A percentile compares a stretch with the other conserved stretches of the same genome.
Evolutionary conservation across 352 stramenopile genomes (phyloP).

Genomic region (Phytophthora litchii): DNA sequence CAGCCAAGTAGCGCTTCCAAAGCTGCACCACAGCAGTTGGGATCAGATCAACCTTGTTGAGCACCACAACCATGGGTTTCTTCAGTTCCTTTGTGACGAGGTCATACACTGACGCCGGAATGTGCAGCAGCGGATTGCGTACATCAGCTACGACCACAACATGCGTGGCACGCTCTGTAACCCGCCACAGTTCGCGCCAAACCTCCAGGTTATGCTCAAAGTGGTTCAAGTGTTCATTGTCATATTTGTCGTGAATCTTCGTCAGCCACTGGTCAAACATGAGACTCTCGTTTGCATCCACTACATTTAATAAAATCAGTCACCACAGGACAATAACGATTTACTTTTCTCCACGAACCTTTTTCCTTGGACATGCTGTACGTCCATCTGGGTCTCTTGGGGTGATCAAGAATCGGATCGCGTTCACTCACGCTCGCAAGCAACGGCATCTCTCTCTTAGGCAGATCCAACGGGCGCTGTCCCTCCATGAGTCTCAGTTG

Average conservation of each 20-base stretch:
- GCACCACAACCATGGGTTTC: slow-evolving; percentile 82
- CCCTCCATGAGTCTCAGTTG: slow-evolving; percentile 86
- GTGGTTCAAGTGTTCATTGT: slow-evolving; percentile 82
- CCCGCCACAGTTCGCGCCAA: slow-evolving; percentile 88
- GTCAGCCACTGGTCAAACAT: slow-evolving; percentile 89
- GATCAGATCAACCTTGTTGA: slow-evolving; percentile 89
- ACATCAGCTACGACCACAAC: slow-evolving; percentile 83
- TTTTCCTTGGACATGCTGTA: slow-evolving; percentile 88
- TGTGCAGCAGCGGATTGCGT: slow-evolving; percentile 82
- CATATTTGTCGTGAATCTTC: slow-evolving; percentile 87
- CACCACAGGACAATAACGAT: slow-evolving; percentile 8
- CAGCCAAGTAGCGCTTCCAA: slow-evolving; percentile 70
- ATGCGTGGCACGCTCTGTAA: slow-evolving; percentile 82
- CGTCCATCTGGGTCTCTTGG: slow-evolving; percentile 70
- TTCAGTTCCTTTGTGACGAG: slow-evolving; percentile 73
- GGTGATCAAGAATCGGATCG: slow-evolving; percentile 76
- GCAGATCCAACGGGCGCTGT: slow-evolving; percentile 66
- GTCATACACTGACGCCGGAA: slow-evolving; percentile 81
- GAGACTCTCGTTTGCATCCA: slow-evolving; percentile 81
- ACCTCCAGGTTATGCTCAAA: slow-evolving; percentile 90
- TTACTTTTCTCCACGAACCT: slow-evolving; percentile 37
- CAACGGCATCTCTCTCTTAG: slow-evolving; percentile 56
- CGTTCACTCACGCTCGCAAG: slow-evolving; percentile 63
- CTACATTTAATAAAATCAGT: slow-evolving; percentile 26
- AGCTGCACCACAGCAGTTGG: slow-evolving; percentile 59